Base-by-base conservation (phyloP, 306 rosid species). In the Lathyrus oleraceus region DNA sequence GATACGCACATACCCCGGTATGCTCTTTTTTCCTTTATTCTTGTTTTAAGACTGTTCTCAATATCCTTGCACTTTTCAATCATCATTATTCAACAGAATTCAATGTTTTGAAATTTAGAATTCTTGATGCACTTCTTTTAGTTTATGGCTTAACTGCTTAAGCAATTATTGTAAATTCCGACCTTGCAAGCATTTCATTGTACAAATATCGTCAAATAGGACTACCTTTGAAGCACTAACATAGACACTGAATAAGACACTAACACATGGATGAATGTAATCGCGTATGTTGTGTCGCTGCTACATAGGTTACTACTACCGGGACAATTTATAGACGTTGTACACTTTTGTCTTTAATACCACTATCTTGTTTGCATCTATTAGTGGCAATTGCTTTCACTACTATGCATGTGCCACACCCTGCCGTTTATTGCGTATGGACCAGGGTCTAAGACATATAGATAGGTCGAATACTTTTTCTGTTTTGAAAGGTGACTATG, bases 1-100 rank as follows among this genome's bases (percentile, higher is more conserved):
- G 79, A 74, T 70, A 63, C 51, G 75, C 85, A 49, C 45, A 71
- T 73, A n/a, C 63, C 73, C 75, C 72, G 81, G 89, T 85, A 82
- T 36, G 75, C 51, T 8, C 40, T 66, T 23, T 79, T 54, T 43
- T 42, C 61, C 47, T 81, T 47, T 35, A 43, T 25, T 47, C 2
- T 1, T 32, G 16, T 66, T 66, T 45, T 2, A 60, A 44, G 30
- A 44, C 58, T 65, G 13, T 52, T 27, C 9, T 53, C 40, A 58
- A 58, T 38, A 30, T 44, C 30, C 23, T 27, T 35, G 30, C 27
- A 65, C 61, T 51, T 64, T 68, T 64, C 73, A 16, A 60, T 65
- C 69, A 32, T 59, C 45, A 35, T 25, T 51, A 60, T 35, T 39
- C 48, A 11, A 44, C 61, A 27, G 28, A 67, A 60, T 21, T 40